phyloP scores from a whole-genome alignment of 225 moss, liverwort and hornwort genomes.

The Sphagnum contortum region DNA sequence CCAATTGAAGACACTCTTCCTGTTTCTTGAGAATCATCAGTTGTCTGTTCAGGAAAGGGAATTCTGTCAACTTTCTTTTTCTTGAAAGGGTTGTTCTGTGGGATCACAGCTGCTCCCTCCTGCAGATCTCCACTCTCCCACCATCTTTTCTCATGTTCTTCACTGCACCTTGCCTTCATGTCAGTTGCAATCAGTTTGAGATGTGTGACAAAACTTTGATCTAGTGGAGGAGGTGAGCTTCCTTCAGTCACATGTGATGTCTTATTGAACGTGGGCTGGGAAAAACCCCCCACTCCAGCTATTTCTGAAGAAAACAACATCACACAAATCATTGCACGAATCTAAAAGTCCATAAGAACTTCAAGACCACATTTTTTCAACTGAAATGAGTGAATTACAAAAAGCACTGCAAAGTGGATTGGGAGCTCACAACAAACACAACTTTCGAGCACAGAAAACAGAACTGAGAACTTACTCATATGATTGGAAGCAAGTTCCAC shows the following conservation, averaged over 20 bases:
- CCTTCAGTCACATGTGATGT: background rate
- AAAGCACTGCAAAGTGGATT: too few relatives aligned
- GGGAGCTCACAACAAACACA: too few relatives aligned
- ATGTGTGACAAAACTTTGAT: slow-evolving; percentile 1
- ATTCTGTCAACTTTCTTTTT: slow-evolving; percentile 2
- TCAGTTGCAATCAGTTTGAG: slow-evolving; percentile 4
- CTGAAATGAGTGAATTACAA: too few relatives aligned
- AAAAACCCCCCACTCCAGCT: background rate
- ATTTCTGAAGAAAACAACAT: background rate
- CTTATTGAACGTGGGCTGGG: background rate
- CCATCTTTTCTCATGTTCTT: background rate
- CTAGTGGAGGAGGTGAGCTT: background rate
- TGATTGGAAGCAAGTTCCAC: background rate
- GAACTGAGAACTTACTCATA: background rate
- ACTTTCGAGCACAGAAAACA: background rate
- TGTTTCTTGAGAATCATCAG: background rate
- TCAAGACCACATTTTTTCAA: too few relatives aligned
- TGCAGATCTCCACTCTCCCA: background rate
- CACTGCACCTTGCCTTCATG: background rate
- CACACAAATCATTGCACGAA: too few relatives aligned
- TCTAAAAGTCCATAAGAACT: too few relatives aligned
- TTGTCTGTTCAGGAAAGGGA: too few relatives aligned
- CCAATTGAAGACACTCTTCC: background rate
- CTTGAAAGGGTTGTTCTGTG: slow-evolving; percentile 9
- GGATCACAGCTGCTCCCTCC: background rate